Evolutionary conservation across 1,284 basidiomycete genomes (phyloP).

Genomic region (Fistulinella cinereoalba): DNA sequence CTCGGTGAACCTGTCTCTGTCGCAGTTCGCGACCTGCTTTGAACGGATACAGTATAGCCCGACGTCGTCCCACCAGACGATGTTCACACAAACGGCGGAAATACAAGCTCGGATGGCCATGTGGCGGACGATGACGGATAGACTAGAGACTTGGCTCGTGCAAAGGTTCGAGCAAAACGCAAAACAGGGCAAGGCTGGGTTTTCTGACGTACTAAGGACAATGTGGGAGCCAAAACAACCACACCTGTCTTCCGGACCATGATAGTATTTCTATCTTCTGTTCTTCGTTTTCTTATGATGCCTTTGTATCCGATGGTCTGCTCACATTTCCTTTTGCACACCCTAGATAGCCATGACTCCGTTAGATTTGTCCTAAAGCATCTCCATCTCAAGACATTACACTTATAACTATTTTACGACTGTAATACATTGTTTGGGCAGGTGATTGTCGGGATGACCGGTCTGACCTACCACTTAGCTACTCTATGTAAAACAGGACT

Average conservation of each 20-base stretch:
- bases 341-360: conserved; percentile 20
- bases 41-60: conserved; percentile 89
- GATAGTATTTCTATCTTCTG: conserved; percentile 10
- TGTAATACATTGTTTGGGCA: conserved; percentile 18
- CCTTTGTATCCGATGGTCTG: conserved; percentile 2
- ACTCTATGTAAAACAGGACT: too few species aligned
- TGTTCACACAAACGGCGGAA: conserved; percentile 80
- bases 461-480: too few species aligned
- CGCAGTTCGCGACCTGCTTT: conserved; percentile 85
- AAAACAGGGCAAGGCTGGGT: conserved; percentile 78
- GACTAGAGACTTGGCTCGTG: conserved; percentile 78
- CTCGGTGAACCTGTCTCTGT: conserved; percentile 87
- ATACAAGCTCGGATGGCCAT: conserved; percentile 76
- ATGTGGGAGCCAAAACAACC: conserved; percentile 62
- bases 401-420: conserved; percentile 31
- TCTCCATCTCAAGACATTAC: too few species aligned
- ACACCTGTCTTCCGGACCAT: conserved; percentile 26
- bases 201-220: conserved; percentile 79
- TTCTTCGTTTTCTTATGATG: not conserved
- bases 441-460: not conserved
- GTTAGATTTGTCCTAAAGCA: conserved; percentile 21
- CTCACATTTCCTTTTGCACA: conserved; percentile 9
- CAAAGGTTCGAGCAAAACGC: conserved; percentile 89
- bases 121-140: conserved; percentile 76
- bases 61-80: conserved; percentile 54